A percentile compares a stretch with the other conserved stretches of the same genome.
These are phyloP conservation scores for Sporothrix brasiliensis DNA, from an alignment of 2,329 filamentous ascomycete genomes.

Conservation along the genomic window DNA sequence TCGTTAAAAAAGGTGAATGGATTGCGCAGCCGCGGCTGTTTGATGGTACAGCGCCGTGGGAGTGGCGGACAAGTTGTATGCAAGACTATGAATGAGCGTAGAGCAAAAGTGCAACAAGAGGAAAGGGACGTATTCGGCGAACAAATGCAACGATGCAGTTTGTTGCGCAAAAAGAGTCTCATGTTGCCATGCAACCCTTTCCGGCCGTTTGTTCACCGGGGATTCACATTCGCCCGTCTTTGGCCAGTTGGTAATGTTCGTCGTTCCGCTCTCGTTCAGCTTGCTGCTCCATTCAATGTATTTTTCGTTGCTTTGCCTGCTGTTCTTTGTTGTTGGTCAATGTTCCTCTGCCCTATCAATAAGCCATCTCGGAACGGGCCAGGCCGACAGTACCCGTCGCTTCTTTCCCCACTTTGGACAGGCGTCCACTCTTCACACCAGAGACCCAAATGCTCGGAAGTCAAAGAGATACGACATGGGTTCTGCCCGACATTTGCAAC, in stretches of 20 bases:
- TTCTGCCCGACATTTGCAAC: background rate
- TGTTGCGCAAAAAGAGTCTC: background rate
- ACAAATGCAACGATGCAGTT: background rate
- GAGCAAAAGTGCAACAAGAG: background rate
- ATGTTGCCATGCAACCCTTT: background rate
- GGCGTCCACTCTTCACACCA: background rate
- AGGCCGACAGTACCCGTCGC: constrained; percentile 3
- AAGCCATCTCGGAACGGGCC: background rate
- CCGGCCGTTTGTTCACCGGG: background rate
- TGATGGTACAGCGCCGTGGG: background rate
- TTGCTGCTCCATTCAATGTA: no score
- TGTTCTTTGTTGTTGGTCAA: background rate
- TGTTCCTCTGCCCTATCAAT: background rate
- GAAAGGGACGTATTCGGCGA: background rate
- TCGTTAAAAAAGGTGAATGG: background rate
- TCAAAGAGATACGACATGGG: background rate
- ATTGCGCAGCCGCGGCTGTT: background rate
- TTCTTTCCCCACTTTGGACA: background rate
- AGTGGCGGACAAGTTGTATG: background rate
- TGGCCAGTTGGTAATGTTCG: background rate
- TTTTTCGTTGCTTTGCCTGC: background rate
- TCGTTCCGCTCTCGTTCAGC: background rate
- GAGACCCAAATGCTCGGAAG: constrained; percentile 13
- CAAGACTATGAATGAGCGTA: background rate
- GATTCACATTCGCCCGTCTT: background rate